Percentiles rank a stretch among this genome's conserved stretches.
Conservation (phyloP, 352 stramenopile species). For the Globisporangium parvum region DNA sequence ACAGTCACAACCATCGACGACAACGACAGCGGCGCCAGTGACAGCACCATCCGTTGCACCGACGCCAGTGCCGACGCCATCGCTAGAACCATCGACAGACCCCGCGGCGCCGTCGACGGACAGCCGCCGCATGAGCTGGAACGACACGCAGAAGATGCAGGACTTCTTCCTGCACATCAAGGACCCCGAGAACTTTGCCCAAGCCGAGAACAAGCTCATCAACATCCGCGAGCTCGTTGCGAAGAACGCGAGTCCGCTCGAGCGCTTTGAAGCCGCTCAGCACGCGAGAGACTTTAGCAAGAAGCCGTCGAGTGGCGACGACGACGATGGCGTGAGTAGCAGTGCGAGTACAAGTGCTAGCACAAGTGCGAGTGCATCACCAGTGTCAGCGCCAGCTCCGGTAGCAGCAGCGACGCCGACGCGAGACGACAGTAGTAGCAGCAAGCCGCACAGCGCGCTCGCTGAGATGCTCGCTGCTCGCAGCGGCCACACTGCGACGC, state of each 20-base stretch:
- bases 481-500: neutral
- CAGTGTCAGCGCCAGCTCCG: neutral
- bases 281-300: neutral
- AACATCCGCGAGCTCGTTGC: slow-evolving; percentile 49
- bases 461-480: slow-evolving; percentile 16
- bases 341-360: neutral
- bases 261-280: slow-evolving; percentile 6
- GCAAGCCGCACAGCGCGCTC: slow-evolving; percentile 15
- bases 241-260: slow-evolving; percentile 18
- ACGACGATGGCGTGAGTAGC: neutral
- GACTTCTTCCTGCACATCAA: slow-evolving; percentile 53
- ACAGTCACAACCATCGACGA: slow-evolving; percentile 1
- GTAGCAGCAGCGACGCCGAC: slow-evolving; percentile 1
- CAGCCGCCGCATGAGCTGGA: slow-evolving; percentile 24
- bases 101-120: neutral
- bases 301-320: neutral
- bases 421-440: slow-evolving; percentile 8
- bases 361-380: neutral
- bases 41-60: slow-evolving; percentile 5
- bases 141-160: slow-evolving; percentile 46
- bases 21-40: neutral
- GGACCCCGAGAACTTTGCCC: slow-evolving; percentile 22
- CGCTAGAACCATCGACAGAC: too few species aligned
- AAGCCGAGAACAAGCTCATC: slow-evolving; percentile 44
- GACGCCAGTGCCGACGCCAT: neutral